Evolutionary conservation across 2,329 filamentous ascomycete genomes (phyloP).

Genomic region (Canariomyces notabilis): DNA sequence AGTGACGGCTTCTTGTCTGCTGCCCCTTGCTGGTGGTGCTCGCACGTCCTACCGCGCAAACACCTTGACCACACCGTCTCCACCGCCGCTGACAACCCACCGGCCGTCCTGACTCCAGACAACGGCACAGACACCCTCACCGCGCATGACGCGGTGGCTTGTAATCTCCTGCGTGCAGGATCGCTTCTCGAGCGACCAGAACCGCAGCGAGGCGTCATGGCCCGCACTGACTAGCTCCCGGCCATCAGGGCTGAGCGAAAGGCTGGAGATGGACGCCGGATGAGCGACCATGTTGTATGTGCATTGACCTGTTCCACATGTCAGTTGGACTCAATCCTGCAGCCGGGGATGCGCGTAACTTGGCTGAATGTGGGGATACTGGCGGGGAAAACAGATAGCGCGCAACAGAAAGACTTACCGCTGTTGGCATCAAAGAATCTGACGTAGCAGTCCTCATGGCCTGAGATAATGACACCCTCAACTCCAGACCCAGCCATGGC

Average conservation of each 20-base stretch:
- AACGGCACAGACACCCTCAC: slow-evolving; percentile 89
- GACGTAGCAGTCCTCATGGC: slow-evolving; percentile 93
- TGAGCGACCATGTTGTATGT: slow-evolving; percentile 99
- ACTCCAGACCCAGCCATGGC: slow-evolving; percentile 68
- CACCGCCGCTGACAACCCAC: slow-evolving; percentile 90
- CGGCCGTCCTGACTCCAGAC: slow-evolving; percentile 94
- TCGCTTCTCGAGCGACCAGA: slow-evolving; percentile 96
- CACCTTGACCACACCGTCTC: slow-evolving; percentile 94
- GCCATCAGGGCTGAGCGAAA: slow-evolving; percentile 89
- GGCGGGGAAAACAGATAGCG: neutral
- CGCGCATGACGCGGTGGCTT: slow-evolving; percentile 87
- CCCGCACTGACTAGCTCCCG: slow-evolving; percentile 92
- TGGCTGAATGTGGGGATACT: too few species aligned
- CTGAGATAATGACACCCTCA: slow-evolving; percentile 91
- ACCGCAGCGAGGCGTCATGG: slow-evolving; percentile 89
- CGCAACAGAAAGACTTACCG: slow-evolving; percentile 57
- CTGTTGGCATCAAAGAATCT: slow-evolving; percentile 98
- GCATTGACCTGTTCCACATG: slow-evolving; percentile 72
- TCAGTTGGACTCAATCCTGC: slow-evolving; percentile 16
- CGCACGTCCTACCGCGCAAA: slow-evolving; percentile 52
- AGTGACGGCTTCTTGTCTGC: too few species aligned
- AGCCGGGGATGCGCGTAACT: too few species aligned
- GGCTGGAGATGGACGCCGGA: slow-evolving; percentile 82
- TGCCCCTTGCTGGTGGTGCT: neutral
- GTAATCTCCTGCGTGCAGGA: slow-evolving; percentile 95